Evolutionary conservation across 1,284 basidiomycete genomes (phyloP), one percentile per base, ranked within the genome.

Genomic region (Rhodotorula sp.): DNA sequence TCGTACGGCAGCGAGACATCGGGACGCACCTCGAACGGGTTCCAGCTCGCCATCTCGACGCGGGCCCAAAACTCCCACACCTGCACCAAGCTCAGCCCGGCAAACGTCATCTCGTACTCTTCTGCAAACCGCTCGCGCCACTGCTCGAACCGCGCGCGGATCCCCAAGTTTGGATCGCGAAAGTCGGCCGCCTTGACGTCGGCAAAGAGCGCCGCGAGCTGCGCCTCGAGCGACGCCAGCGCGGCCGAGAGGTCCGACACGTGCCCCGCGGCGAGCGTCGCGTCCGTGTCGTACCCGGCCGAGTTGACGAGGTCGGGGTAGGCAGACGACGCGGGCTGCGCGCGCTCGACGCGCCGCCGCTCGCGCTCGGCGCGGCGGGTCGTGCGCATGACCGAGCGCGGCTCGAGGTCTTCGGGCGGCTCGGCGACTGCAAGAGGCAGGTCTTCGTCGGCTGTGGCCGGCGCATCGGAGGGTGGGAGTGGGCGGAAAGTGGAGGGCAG

Each of bases 1-100:
- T 9, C 17, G 3, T 2, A 27, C 10, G 10, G 23, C 25, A 0
- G 5, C 10, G 46, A 21, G 44, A 45, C 25, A 25, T 7, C 9
- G 46, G 9, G n/a, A 83, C 86, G 76, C 78, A 91, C 92, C 82
- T 90, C 87, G 45, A 95, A 85, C 54, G 91, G 91, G 80, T 93
- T 89, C 93, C 95, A 97, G 4, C 89, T 89, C 7, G 91, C 83
- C 79, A 91, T 86, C 82, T 97, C 95, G 61, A 93, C 83, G 64
- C 93, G 85, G 27, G 88, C 88, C 93, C 93, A 97, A 81, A 96
- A 97, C 82, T 97, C 94, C 94, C 95, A 97, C 52, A 91, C 92
- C 69, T 90, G 90, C 0, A 96, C 89, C 67, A 96, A 86, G 1
- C 90, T 92, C 58, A 97, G 83, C 5, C 92, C 92, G 61, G 93